phyloP scores from a whole-genome alignment of 208 protist genomes.

The Acanthamoeba triangularis region DNA sequence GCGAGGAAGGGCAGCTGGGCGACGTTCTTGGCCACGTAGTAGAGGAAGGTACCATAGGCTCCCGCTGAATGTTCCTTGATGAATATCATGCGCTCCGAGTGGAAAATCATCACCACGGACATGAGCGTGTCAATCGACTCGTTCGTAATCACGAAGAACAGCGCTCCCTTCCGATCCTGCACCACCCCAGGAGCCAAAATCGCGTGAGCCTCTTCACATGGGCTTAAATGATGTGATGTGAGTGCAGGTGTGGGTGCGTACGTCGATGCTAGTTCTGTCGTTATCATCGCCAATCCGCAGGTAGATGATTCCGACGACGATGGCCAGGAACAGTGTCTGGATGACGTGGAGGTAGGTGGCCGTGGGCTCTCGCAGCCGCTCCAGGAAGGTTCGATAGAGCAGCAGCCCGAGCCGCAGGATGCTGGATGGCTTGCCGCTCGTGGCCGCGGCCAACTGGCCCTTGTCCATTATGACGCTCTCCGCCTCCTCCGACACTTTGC shows the following conservation, averaged over 20 bases:
- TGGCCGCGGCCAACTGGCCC: not conserved
- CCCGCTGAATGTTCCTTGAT: constrained; percentile 34
- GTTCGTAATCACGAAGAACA: constrained; percentile 64
- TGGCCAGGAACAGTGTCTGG: not conserved
- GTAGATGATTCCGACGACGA: constrained; percentile 32
- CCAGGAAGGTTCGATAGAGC: not conserved
- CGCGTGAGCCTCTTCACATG: not conserved
- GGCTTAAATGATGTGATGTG: too few species aligned
- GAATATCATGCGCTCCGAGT: not conserved
- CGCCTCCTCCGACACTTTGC: not conserved
- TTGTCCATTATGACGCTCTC: not conserved
- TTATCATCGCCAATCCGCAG: not conserved
- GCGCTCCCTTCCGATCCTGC: constrained; percentile 25
- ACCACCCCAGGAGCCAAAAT: not conserved
- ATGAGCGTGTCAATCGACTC: not conserved
- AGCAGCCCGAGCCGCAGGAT: not conserved
- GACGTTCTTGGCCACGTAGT: constrained; percentile 57
- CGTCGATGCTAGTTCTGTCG: constrained; percentile 2
- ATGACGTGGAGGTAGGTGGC: not conserved
- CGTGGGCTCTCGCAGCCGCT: not conserved
- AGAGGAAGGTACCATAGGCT: constrained; percentile 34
- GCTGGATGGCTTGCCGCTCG: not conserved
- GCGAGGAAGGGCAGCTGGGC: constrained; percentile 55
- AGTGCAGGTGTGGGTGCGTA: not conserved
- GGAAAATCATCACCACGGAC: not conserved